Conservation (phyloP, 2,329 filamentous ascomycete species). For the Cladosporium sp. region DNA sequence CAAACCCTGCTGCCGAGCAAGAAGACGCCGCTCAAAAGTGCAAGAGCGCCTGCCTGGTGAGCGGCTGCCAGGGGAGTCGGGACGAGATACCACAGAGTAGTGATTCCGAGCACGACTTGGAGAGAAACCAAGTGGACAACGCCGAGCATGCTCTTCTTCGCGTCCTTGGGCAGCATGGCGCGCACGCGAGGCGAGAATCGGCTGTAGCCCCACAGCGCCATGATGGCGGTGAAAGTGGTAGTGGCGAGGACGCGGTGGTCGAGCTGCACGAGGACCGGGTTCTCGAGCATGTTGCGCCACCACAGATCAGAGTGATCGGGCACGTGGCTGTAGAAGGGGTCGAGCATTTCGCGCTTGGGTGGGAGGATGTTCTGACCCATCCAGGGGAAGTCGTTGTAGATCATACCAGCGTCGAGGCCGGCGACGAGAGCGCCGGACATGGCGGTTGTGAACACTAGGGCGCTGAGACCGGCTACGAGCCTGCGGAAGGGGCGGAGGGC, state of each 20-base stretch:
- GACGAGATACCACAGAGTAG: conserved; percentile 89
- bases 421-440: conserved; percentile 94
- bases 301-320: conserved; percentile 77
- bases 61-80: conserved; percentile 81
- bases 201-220: conserved; percentile 76
- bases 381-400: conserved; percentile 97
- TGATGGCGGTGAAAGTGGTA: conserved; percentile 77
- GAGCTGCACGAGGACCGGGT: conserved; percentile 90
- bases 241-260: conserved; percentile 91
- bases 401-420: conserved; percentile 89
- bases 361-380: conserved; percentile 86
- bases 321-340: conserved; percentile 76
- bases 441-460: conserved; percentile 80
- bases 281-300: conserved; percentile 98
- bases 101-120: conserved; percentile 84
- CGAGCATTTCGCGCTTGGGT: conserved; percentile 76
- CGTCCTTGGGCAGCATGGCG: conserved; percentile 50
- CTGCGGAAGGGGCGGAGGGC: conserved; percentile 69
- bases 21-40: conserved; percentile 75
- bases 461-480: conserved; percentile 64
- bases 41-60: conserved; percentile 87
- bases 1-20: conserved; percentile 75
- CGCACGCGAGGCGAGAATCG: conserved; percentile 65
- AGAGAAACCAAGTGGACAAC: conserved; percentile 76
- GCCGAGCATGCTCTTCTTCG: conserved; percentile 70